Evolutionary conservation across 805 yeast genomes (phyloP), one percentile per base, ranked within the genome.

Genomic region (Ascoidea rubescens): DNA sequence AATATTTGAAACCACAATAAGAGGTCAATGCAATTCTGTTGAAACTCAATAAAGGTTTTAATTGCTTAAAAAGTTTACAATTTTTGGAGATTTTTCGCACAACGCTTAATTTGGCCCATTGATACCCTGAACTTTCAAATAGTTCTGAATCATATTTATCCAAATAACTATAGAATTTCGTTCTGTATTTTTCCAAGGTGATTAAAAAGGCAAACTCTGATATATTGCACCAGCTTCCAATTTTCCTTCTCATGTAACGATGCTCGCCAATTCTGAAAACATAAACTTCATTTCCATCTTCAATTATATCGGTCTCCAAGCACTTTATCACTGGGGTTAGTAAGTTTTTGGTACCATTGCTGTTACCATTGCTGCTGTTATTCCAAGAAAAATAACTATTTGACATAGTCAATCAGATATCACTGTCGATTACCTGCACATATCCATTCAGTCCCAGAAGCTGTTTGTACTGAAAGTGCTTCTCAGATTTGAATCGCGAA

Each of bases 251-350:
- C 43, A 37, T 69, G 74, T 42, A 57, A 54, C 12, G 54, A 51
- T 54, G 64, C 68, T 49, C 67, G 67, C 49, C 61, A 58, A 47
- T 50, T 51, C 48, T 61, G 59, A 50, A 56, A 61, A 49, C 45
- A 58, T 43, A 48, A 37, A 37, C 43, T 37, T 37, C 43, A 37
- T 37, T 8, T 37, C 43, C 43, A 37, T 37, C 43, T 37, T 4
- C 43, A 37, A 37, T 37, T 10, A 37, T 37, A 37, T 37, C 43
- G 14, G 43, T 37, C 14, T 37, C 43, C 50, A 42, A 17, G 31
- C 28, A 16, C 50, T 45, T 33, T 32, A 42, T 1, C 68, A 37
- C 43, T 37, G 28, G 28, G 28, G 28, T 21, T 21, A 3, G 28
- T 21, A 3, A 21, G 28, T 21, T 21, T 21, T 21, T 21, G 28